These are phyloP conservation scores for Termitomyces sp. DNA, from an alignment of 768 basidiomycete genomes.

Conservation along the genomic window DNA sequence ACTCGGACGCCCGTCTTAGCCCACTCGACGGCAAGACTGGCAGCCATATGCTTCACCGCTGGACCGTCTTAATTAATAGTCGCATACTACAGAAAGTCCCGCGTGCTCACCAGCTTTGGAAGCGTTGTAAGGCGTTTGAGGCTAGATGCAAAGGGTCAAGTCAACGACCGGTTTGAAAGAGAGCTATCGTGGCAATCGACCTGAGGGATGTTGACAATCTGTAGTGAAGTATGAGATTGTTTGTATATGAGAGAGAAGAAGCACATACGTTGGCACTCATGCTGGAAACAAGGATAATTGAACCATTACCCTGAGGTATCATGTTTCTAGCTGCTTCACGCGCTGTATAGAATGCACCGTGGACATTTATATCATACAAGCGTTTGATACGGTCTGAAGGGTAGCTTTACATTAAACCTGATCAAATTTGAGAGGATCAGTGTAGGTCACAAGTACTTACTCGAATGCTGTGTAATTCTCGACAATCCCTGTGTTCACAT, in stretches of 20 bases:
- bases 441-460: slow-evolving; percentile 35
- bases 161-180: background rate
- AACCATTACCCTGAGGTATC: slow-evolving; percentile 77
- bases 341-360: slow-evolving; percentile 94
- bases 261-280: slow-evolving; percentile 83
- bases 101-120: slow-evolving; percentile 75
- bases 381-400: slow-evolving; percentile 81
- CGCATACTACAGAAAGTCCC: background rate
- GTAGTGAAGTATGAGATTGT: background rate
- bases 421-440: background rate
- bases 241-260: background rate
- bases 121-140: slow-evolving; percentile 94
- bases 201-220: slow-evolving; percentile 91
- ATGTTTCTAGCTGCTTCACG: slow-evolving; percentile 91
- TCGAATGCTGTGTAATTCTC: slow-evolving; percentile 88
- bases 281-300: slow-evolving; percentile 82
- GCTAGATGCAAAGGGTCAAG: slow-evolving; percentile 31
- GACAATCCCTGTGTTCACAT: slow-evolving; percentile 58
- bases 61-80: background rate
- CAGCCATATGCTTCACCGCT: slow-evolving; percentile 94
- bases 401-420: slow-evolving; percentile 47
- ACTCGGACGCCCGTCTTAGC: slow-evolving; percentile 86
- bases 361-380: slow-evolving; percentile 90
- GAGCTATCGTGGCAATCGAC: slow-evolving; percentile 27
- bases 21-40: slow-evolving; percentile 94